Conservation (phyloP, 164 flowering plant genomes). For the Houttuynia cordata region DNA sequence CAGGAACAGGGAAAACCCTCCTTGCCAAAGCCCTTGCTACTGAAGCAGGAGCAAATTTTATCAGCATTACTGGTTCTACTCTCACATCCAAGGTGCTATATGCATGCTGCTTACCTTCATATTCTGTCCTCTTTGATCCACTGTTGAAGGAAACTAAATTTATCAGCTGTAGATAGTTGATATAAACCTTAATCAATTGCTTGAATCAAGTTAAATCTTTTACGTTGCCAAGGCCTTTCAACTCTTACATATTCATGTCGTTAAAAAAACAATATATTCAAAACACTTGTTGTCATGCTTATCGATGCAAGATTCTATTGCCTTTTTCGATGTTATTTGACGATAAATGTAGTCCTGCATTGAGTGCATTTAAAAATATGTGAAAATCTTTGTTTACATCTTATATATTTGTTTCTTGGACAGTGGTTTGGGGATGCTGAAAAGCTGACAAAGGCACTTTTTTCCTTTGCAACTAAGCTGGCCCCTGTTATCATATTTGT, state of each 20-base stretch:
- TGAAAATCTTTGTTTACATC: not conserved
- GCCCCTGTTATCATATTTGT: constrained; percentile 97
- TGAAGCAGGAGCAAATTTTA: constrained; percentile 97
- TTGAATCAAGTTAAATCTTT: too few relatives aligned
- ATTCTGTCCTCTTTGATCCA: not conserved
- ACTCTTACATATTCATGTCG: too few relatives aligned
- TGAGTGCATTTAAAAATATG: too few relatives aligned
- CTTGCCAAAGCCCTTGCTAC: constrained; percentile 99
- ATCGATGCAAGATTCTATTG: too few relatives aligned
- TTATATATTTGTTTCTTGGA: constrained; percentile 5
- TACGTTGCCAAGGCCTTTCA: too few relatives aligned
- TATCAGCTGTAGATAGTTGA: not conserved
- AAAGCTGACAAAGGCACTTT: constrained; percentile 94
- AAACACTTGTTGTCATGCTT: too few relatives aligned
- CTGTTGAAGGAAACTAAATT: not conserved
- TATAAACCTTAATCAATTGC: not conserved
- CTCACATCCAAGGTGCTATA: constrained; percentile 82
- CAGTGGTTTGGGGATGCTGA: constrained; percentile 99
- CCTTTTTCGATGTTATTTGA: too few relatives aligned
- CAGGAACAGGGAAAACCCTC: constrained; percentile 99
- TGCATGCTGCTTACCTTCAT: too few relatives aligned
- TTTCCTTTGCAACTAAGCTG: constrained; percentile 89
- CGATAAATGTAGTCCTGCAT: not conserved
- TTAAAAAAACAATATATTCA: too few relatives aligned
- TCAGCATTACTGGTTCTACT: constrained; percentile 94